A percentile compares a stretch with the other conserved stretches of the same genome.
These are phyloP conservation scores for Phallus indusiatus DNA, from an alignment of 768 basidiomycete species.

Conservation along the genomic window DNA sequence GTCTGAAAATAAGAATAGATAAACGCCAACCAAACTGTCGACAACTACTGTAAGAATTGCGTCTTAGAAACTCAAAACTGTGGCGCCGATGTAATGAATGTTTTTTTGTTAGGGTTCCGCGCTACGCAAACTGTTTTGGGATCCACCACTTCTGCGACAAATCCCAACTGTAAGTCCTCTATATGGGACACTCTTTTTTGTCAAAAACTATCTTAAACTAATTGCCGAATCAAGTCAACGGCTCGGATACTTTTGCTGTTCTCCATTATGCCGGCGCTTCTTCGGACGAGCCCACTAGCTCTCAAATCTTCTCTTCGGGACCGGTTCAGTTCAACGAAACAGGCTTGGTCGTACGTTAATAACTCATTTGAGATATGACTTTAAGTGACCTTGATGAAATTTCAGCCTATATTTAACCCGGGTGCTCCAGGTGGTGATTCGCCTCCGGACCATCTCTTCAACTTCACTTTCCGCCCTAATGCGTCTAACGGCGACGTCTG, in stretches of 20 bases:
- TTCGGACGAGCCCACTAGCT: constrained; percentile 29
- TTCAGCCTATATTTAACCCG: constrained; percentile 13
- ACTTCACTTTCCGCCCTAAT: not conserved
- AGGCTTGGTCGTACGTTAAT: constrained; percentile 17
- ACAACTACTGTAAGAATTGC: not conserved
- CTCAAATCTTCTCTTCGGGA: constrained; percentile 10
- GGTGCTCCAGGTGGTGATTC: not conserved
- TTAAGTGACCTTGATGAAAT: constrained; percentile 12
- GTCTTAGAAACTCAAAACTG: not conserved
- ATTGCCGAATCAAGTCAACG: constrained; percentile 26
- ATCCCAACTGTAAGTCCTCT: not conserved
- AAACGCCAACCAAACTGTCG: not conserved
- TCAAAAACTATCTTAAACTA: too few species aligned
- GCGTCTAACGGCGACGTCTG: constrained; percentile 4
- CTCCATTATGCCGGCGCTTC: constrained; percentile 37
- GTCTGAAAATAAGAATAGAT: not conserved
- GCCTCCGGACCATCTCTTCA: not conserved
- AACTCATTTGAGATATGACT: constrained; percentile 16
- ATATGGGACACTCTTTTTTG: not conserved
- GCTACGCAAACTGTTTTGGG: constrained; percentile 3
- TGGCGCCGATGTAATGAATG: not conserved
- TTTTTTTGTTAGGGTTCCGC: constrained; percentile 5
- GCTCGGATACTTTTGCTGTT: constrained; percentile 31
- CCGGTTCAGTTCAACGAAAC: constrained; percentile 23
- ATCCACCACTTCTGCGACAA: not conserved